Conservation (phyloP, 257 asterid species). For the Agastache rugosa region DNA sequence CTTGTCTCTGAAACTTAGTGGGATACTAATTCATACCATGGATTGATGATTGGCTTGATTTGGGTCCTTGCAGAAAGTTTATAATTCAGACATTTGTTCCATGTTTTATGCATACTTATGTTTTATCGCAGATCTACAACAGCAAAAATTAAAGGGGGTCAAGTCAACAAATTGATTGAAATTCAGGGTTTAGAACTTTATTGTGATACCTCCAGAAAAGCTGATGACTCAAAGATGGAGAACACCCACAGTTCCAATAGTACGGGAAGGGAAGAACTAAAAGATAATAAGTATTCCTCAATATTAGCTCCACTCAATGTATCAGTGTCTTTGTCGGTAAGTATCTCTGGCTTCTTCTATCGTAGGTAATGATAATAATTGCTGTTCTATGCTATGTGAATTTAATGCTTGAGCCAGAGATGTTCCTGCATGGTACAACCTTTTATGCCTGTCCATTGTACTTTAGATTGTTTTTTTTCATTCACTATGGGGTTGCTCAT, state of each 20-base stretch:
- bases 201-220: conserved; percentile 54
- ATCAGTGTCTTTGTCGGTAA: conserved; percentile 71
- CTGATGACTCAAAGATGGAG: conserved; percentile 47
- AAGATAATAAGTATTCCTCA: conserved; percentile 46
- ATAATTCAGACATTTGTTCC: conserved; percentile 5
- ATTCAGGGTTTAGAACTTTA: conserved; percentile 79
- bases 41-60: conserved; percentile 6
- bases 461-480: neutral
- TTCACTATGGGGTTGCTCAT: neutral
- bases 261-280: conserved; percentile 42
- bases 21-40: neutral
- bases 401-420: conserved; percentile 3
- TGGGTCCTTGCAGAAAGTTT: conserved; percentile 23
- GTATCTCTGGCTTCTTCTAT: conserved; percentile 34
- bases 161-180: conserved; percentile 84
- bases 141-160: conserved; percentile 78
- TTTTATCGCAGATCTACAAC: conserved; percentile 56
- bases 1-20: conserved; percentile 13
- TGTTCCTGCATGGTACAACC: conserved; percentile 16
- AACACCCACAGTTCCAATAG: conserved; percentile 40
- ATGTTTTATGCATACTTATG: conserved; percentile 24
- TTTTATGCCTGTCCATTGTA: neutral
- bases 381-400: conserved; percentile 15
- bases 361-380: conserved; percentile 13
- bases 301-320: conserved; percentile 76